These are phyloP conservation scores for Fusarium coffeatum DNA, from an alignment of 2,329 filamentous ascomycete species.

Conservation along the genomic window DNA sequence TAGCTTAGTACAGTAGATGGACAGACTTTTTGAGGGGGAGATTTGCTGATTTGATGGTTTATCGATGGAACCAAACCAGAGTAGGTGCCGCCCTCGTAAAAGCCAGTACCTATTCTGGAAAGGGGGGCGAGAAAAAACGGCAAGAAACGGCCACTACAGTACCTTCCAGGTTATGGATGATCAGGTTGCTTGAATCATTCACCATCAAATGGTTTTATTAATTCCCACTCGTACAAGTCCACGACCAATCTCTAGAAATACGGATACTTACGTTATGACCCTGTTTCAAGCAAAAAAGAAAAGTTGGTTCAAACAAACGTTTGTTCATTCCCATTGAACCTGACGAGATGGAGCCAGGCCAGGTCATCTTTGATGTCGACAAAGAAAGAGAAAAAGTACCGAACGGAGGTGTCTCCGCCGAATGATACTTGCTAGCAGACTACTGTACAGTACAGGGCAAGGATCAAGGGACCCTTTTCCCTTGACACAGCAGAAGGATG, in stretches of 20 bases:
- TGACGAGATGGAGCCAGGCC: background rate
- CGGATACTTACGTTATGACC: background rate
- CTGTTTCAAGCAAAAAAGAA: conserved; percentile 4
- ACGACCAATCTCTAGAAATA: background rate
- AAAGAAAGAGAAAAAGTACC: background rate
- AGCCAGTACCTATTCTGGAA: conserved; percentile 25
- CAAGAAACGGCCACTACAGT: conserved; percentile 22
- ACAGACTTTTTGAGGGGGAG: conserved; percentile 24
- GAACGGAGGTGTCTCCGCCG: conserved; percentile 15
- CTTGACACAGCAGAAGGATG: conserved; percentile 12
- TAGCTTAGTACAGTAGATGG: background rate
- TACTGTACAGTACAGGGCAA: background rate
- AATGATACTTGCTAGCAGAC: background rate
- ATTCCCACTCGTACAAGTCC: background rate
- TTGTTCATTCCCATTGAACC: conserved; percentile 13
- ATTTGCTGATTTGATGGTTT: conserved; percentile 37
- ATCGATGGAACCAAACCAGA: conserved; percentile 14
- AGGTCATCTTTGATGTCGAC: background rate
- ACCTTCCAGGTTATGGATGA: background rate
- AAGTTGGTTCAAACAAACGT: conserved; percentile 19
- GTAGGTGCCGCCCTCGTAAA: conserved; percentile 27
- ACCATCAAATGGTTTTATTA: background rate
- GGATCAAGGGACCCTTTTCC: conserved; percentile 31
- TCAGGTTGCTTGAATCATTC: conserved; percentile 30
- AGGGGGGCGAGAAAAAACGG: conserved; percentile 35